Percentiles rank a stretch among this genome's conserved stretches.
phyloP scores from a whole-genome alignment of 805 yeast genomes.

The Saturnispora silvae region DNA sequence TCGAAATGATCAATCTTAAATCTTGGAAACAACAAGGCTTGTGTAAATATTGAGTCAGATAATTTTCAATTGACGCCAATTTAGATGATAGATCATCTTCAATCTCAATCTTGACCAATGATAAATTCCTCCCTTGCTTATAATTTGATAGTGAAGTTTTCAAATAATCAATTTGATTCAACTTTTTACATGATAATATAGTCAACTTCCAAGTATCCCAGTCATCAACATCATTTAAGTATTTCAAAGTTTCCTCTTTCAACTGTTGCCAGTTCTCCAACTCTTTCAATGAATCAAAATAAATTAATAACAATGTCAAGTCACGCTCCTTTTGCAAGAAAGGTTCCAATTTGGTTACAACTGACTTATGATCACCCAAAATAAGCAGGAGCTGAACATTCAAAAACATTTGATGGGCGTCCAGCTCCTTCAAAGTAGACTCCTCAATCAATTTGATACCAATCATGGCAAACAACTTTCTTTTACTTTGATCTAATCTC shows the following conservation, averaged over 20 bases:
- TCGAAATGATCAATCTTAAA: conserved; percentile 25
- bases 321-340: conserved; percentile 35
- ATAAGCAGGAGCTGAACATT: conserved; percentile 39
- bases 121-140: conserved; percentile 42
- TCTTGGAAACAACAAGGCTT: conserved; percentile 63
- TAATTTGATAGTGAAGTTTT: conserved; percentile 22
- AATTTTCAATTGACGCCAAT: conserved; percentile 22
- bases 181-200: conserved; percentile 33
- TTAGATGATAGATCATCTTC: not conserved
- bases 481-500: conserved; percentile 34
- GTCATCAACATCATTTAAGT: conserved; percentile 55
- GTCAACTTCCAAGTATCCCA: conserved; percentile 62
- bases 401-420: conserved; percentile 59
- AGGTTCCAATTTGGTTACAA: conserved; percentile 22
- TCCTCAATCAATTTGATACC: conserved; percentile 46
- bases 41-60: conserved; percentile 35
- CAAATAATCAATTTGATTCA: conserved; percentile 27
- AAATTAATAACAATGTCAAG: conserved; percentile 51
- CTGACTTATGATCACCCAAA: conserved; percentile 26
- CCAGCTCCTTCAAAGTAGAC: conserved; percentile 21
- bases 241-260: conserved; percentile 27
- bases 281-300: conserved; percentile 36
- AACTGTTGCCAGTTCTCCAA: conserved; percentile 35
- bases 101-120: conserved; percentile 41
- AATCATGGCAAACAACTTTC: conserved; percentile 43